A percentile compares a stretch with the other conserved stretches of the same genome.
These are phyloP conservation scores for Talaromyces islandicus DNA, from an alignment of 2,329 filamentous ascomycete genomes.

Conservation along the genomic window DNA sequence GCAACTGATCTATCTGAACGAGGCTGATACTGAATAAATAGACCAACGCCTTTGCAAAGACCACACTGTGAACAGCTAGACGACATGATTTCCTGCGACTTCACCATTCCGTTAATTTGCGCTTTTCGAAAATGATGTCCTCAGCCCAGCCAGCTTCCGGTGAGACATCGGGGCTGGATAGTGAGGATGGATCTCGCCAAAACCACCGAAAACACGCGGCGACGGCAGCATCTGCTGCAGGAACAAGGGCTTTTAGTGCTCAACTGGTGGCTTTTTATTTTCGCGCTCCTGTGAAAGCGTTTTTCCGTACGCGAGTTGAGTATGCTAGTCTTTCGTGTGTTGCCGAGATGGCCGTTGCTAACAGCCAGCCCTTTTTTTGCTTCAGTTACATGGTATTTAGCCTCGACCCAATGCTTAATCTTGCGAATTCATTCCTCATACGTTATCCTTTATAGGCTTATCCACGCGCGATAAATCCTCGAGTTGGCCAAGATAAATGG, in stretches of 20 bases:
- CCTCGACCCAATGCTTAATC: background rate
- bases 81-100: background rate
- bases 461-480: conserved; percentile 57
- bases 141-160: background rate
- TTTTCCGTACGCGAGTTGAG: conserved; percentile 85
- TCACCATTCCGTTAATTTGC: background rate
- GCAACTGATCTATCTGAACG: background rate
- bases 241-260: conserved; percentile 75
- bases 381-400: conserved; percentile 46
- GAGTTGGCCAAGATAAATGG: conserved; percentile 43
- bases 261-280: conserved; percentile 89
- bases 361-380: background rate
- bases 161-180: background rate
- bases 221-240: conserved; percentile 75
- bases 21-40: background rate
- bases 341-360: background rate
- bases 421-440: conserved; percentile 5
- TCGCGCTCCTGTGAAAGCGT: conserved; percentile 82
- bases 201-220: conserved; percentile 52
- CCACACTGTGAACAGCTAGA: background rate
- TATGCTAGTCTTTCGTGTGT: conserved; percentile 44
- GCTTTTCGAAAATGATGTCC: conserved; percentile 2
- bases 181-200: background rate
- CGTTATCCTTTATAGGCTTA: conserved; percentile 44
- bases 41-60: background rate